These are phyloP conservation scores for Hypoxylon sp. DNA, from an alignment of 2,329 filamentous ascomycete species.

Conservation along the genomic window DNA sequence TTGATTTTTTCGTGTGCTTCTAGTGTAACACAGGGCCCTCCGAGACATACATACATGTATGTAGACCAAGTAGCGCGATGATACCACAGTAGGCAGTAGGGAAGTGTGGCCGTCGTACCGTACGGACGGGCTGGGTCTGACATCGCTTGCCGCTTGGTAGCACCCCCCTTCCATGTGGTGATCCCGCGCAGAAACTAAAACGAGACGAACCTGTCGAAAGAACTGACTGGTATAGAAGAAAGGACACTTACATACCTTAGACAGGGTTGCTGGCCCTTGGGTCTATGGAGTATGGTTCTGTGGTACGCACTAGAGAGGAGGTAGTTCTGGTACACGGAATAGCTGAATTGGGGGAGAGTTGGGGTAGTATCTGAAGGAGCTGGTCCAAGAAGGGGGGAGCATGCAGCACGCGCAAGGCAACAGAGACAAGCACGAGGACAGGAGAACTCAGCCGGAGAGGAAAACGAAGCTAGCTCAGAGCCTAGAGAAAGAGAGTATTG, in stretches of 20 bases:
- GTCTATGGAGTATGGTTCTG: neutral
- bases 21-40: constrained; percentile 19
- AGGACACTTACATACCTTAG: neutral
- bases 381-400: neutral
- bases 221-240: neutral
- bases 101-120: constrained; percentile 1
- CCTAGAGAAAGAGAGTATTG: neutral
- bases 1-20: constrained; percentile 16
- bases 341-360: constrained; percentile 8
- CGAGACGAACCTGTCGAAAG: neutral
- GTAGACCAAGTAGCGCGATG: constrained; percentile 1
- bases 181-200: neutral
- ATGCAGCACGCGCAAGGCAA: neutral
- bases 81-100: neutral
- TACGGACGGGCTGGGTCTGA: constrained; percentile 9
- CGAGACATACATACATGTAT: constrained; percentile 13
- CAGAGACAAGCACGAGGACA: neutral
- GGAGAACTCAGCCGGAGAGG: neutral
- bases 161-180: neutral
- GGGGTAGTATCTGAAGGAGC: constrained; percentile 5
- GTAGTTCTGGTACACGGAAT: neutral
- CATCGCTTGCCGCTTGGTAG: neutral
- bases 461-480: neutral
- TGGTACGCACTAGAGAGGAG: neutral
- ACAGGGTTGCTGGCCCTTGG: neutral